Evolutionary conservation across 371 early-diverging fungal genomes (phyloP), one percentile per base, ranked within the genome.

Genomic region (Mucor indicus): DNA sequence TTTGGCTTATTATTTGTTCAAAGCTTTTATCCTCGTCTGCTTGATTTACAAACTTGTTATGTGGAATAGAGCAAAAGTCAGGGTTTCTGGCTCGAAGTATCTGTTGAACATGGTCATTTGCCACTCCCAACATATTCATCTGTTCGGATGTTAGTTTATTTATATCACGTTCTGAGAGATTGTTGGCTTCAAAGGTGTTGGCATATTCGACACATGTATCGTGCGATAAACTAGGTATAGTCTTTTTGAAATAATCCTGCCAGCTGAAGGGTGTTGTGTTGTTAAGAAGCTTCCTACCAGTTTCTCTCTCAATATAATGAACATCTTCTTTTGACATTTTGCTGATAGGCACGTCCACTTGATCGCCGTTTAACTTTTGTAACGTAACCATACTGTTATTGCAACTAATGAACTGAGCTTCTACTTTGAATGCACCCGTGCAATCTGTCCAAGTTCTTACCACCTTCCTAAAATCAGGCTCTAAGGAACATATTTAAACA

Each of bases 381-480:
- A 97, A 60, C 24, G 92, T 83, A 23, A 93, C 87, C 52, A 91
- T 90, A 48, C 88, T 90, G 32, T 88, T 86, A n/a, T 75, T 73
- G 45, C 75, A 76, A 8, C 79, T 64, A 12, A 96, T 40, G 40
- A 86, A 92, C 62, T 91, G 86, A 2, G 98, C 98, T 37, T 93
- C 91, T 0, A 95, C 95, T 54, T 84, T 89, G 75, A 93, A 95
- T 1, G 89, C 72, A 32, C 94, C 96, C 4, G 91, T 85, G 19
- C 86, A 78, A 62, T 97, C 98, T 1, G 90, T 92, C 96, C 95
- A 97, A 33, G 79, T 82, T 27, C 98, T 83, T 13, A 90, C n/a
- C n/a, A n/a, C 65, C 29, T 83, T 83, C 11, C 62, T 44, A 11
- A 70, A 64, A 37, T 84, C 77, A 45, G 81, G 79, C 39, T 67